These are phyloP conservation scores for Candida incommunis DNA, from an alignment of 805 yeast genomes.

Conservation along the genomic window DNA sequence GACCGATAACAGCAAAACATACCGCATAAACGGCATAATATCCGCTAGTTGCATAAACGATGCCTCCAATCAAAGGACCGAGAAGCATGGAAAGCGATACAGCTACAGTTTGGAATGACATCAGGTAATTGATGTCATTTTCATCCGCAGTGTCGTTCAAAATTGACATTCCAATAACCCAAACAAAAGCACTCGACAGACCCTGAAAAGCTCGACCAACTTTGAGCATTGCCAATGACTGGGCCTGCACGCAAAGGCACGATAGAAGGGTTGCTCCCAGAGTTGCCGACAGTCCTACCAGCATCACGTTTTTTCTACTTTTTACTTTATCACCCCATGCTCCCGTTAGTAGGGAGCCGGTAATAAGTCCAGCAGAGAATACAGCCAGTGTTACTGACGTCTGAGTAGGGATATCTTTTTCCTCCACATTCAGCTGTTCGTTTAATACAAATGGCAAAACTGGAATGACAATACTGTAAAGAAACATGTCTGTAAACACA, in stretches of 20 bases:
- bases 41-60: conserved; percentile 19
- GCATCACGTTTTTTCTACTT: conserved; percentile 16
- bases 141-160: conserved; percentile 18
- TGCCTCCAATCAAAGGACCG: conserved; percentile 24
- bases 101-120: conserved; percentile 19
- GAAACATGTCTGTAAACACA: conserved; percentile 20
- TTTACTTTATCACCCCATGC: conserved; percentile 14
- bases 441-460: conserved; percentile 20
- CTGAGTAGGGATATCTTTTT: conserved; percentile 14
- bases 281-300: conserved; percentile 17
- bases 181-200: conserved; percentile 21
- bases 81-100: conserved; percentile 18
- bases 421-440: conserved; percentile 14
- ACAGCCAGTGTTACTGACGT: conserved; percentile 17
- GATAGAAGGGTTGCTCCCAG: conserved; percentile 19
- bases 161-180: conserved; percentile 24
- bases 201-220: conserved; percentile 22
- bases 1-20: conserved; percentile 16
- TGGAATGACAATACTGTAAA: conserved; percentile 21
- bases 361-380: conserved; percentile 21
- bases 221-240: conserved; percentile 13
- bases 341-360: conserved; percentile 18
- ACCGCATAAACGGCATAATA: conserved; percentile 20
- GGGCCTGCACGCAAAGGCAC: conserved; percentile 16
- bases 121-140: conserved; percentile 16